phyloP scores from a whole-genome alignment of 31 red algal genomes.

The Endocladia muricata region DNA sequence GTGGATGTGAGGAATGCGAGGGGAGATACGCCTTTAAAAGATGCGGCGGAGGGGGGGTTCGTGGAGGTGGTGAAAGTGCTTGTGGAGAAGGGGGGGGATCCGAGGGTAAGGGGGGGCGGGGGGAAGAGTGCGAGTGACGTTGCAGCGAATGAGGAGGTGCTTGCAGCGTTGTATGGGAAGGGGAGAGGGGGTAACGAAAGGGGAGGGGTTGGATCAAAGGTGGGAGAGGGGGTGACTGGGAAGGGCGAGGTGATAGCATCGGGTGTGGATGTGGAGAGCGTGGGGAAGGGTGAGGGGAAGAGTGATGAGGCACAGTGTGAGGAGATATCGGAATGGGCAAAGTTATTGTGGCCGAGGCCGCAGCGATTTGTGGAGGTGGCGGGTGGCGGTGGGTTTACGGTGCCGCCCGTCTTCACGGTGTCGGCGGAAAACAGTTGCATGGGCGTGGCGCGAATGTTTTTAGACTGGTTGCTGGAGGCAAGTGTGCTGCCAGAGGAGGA shows the following conservation, averaged over 20 bases:
- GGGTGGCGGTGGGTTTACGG: background rate
- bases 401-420: conserved; percentile 15
- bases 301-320: background rate
- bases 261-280: background rate
- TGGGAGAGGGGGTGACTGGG: too few relatives aligned
- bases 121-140: background rate
- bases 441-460: background rate
- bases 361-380: background rate
- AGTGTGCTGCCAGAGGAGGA: background rate
- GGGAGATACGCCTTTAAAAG: conserved; percentile 15
- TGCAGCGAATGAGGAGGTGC: background rate
- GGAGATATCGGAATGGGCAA: background rate
- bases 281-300: background rate
- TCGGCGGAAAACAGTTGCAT: conserved; percentile 17
- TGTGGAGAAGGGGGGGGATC: background rate
- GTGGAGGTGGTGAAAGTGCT: background rate
- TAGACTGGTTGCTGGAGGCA: background rate
- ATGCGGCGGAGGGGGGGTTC: conserved; percentile 2
- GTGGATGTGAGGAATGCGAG: conserved; percentile 5
- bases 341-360: conserved; percentile 6
- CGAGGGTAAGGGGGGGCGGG: background rate
- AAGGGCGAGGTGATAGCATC: background rate
- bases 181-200: background rate
- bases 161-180: background rate
- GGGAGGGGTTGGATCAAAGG: background rate